These are phyloP conservation scores for Blastocystis hominis DNA, from an alignment of 352 stramenopile genomes.

Conservation along the genomic window DNA sequence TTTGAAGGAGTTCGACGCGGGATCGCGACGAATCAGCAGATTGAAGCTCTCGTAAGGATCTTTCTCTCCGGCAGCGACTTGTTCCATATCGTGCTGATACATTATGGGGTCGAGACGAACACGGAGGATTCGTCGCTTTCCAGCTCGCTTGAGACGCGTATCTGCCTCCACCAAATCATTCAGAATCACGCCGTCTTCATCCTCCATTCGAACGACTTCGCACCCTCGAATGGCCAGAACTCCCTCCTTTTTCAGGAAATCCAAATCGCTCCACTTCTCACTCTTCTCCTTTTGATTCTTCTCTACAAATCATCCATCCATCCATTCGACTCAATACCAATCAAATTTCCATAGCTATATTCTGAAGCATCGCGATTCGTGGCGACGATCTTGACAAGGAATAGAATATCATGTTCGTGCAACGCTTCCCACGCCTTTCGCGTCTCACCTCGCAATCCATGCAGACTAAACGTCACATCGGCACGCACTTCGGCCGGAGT, in stretches of 20 bases:
- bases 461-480: conserved; percentile 76
- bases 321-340: no score
- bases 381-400: conserved; percentile 75
- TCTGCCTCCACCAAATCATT: conserved; percentile 65
- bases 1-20: conserved; percentile 86
- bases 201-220: conserved; percentile 75
- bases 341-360: conserved; percentile 57
- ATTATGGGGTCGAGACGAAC: conserved; percentile 81
- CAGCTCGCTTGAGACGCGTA: conserved; percentile 36
- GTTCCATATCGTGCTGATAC: conserved; percentile 80
- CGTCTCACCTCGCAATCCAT: conserved; percentile 65
- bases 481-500: conserved; percentile 72
- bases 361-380: conserved; percentile 69
- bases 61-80: neutral
- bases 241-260: conserved; percentile 77
- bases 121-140: conserved; percentile 73
- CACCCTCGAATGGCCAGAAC: conserved; percentile 69
- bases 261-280: conserved; percentile 65
- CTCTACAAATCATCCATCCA: neutral
- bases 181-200: conserved; percentile 72
- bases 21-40: conserved; percentile 13
- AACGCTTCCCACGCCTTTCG: conserved; percentile 78
- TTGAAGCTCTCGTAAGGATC: conserved; percentile 63
- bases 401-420: conserved; percentile 82
- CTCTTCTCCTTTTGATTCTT: neutral